Percentiles rank a stretch among this genome's conserved stretches.
Conservation (phyloP, 495 filamentous ascomycete genomes). For the Staphylotrichum tortipilum region DNA sequence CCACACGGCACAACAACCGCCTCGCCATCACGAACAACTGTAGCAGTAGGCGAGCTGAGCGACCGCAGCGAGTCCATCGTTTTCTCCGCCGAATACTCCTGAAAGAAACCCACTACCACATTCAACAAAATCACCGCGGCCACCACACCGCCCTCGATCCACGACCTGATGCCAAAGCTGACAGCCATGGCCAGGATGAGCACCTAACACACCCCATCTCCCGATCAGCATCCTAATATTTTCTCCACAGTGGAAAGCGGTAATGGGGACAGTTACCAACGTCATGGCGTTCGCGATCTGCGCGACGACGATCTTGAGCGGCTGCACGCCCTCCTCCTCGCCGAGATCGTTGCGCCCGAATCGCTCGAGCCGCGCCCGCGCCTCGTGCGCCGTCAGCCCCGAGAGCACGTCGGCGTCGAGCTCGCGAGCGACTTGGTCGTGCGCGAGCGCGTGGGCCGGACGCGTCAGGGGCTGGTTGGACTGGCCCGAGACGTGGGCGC, state of each 20-base stretch:
- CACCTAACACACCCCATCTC: slow-evolving; percentile 33
- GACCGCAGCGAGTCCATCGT: slow-evolving; percentile 73
- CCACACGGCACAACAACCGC: slow-evolving; percentile 70
- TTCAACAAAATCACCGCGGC: slow-evolving; percentile 74
- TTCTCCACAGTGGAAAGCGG: background rate
- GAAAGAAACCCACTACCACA: slow-evolving; percentile 65
- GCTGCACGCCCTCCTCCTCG: slow-evolving; percentile 40
- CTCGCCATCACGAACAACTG: slow-evolving; percentile 61
- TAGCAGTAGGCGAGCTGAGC: slow-evolving; percentile 70
- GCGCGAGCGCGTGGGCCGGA: slow-evolving; percentile 57
- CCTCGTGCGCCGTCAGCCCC: slow-evolving; percentile 32
- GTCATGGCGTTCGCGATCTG: slow-evolving; percentile 49
- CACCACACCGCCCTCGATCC: slow-evolving; percentile 78
- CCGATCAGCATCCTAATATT: slow-evolving; percentile 9
- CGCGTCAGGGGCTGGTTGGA: slow-evolving; percentile 45
- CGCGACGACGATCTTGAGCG: slow-evolving; percentile 45
- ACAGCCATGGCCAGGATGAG: slow-evolving; percentile 77
- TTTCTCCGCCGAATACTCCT: slow-evolving; percentile 83
- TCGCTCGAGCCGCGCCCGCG: slow-evolving; percentile 32
- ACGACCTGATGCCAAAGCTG: slow-evolving; percentile 70
- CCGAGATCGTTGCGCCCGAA: slow-evolving; percentile 44
- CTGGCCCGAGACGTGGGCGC: slow-evolving; percentile 44
- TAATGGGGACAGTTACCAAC: slow-evolving; percentile 27
- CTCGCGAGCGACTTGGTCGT: slow-evolving; percentile 46
- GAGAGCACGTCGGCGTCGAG: slow-evolving; percentile 47